These are phyloP conservation scores for Helicostylum pulchrum DNA, from an alignment of 192 early-diverging fungal species.

Conservation along the genomic window DNA sequence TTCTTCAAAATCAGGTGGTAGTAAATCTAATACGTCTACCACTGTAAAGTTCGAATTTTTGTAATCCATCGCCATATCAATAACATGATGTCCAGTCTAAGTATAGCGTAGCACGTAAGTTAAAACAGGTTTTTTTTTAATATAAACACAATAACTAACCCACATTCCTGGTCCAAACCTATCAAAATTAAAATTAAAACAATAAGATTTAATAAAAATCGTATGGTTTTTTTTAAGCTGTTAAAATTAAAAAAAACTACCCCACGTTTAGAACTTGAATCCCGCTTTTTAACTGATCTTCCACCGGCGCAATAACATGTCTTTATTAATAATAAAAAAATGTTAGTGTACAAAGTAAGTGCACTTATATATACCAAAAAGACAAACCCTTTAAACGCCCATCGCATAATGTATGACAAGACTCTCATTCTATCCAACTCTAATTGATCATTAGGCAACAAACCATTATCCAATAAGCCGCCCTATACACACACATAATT, in stretches of 20 bases:
- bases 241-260: conserved; percentile 14
- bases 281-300: conserved; percentile 16
- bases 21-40: conserved; percentile 21
- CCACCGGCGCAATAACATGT: conserved; percentile 25
- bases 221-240: neutral
- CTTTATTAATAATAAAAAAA: no score
- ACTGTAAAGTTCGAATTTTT: conserved; percentile 13
- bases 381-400: conserved; percentile 34
- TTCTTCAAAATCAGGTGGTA: conserved; percentile 14
- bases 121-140: neutral
- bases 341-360: no score
- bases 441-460: conserved; percentile 29
- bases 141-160: no score
- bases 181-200: neutral
- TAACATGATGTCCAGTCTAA: conserved; percentile 20
- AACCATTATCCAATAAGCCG: neutral
- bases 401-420: conserved; percentile 29
- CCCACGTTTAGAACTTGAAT: conserved; percentile 27
- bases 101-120: no score
- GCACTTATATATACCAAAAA: no score
- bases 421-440: conserved; percentile 32
- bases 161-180: neutral
- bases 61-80: conserved; percentile 35
- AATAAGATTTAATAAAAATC: conserved; percentile 1
- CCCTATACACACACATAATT: neutral